These are phyloP conservation scores for Piper betle DNA, from an alignment of 164 flowering plant species.

Conservation along the genomic window DNA sequence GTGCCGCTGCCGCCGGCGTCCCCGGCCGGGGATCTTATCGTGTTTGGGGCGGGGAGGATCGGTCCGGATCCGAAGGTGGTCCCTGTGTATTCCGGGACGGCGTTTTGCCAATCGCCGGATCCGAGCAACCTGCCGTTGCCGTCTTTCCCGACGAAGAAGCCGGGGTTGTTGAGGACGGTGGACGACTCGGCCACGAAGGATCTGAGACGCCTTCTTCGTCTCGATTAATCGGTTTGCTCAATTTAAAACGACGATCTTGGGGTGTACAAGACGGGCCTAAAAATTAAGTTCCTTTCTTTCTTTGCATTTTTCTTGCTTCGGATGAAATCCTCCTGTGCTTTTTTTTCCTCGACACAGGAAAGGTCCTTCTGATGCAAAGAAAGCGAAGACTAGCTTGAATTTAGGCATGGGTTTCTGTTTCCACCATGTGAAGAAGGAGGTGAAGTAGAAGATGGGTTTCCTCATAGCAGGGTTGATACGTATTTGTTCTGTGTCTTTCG, in stretches of 20 bases:
- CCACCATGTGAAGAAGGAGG: no score
- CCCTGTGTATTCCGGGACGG: conserved; percentile 51
- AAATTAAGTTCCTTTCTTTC: neutral
- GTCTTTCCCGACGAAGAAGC: conserved; percentile 31
- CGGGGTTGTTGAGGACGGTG: neutral
- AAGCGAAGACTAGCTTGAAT: neutral
- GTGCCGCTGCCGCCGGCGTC: neutral
- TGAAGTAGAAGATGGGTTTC: no score
- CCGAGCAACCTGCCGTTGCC: conserved; percentile 66
- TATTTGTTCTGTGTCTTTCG: no score
- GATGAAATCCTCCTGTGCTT: conserved; percentile 10
- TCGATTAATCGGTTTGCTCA: conserved; percentile 10
- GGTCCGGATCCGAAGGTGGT: conserved; percentile 25
- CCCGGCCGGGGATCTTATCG: conserved; percentile 3
- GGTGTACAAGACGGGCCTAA: no score
- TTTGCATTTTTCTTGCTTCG: no score
- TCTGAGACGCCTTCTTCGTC: conserved; percentile 38
- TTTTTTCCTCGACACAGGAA: conserved; percentile 7
- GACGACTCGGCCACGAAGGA: conserved; percentile 36
- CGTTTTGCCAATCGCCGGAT: conserved; percentile 39
- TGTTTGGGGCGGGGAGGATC: conserved; percentile 10
- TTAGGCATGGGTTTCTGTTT: no score
- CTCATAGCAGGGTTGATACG: no score
- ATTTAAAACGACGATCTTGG: no score
- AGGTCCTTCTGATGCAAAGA: neutral